A percentile compares a stretch with the other conserved stretches of the same genome.
phyloP scores from a whole-genome alignment of 768 basidiomycete species.

The Lactarius evosmus region DNA sequence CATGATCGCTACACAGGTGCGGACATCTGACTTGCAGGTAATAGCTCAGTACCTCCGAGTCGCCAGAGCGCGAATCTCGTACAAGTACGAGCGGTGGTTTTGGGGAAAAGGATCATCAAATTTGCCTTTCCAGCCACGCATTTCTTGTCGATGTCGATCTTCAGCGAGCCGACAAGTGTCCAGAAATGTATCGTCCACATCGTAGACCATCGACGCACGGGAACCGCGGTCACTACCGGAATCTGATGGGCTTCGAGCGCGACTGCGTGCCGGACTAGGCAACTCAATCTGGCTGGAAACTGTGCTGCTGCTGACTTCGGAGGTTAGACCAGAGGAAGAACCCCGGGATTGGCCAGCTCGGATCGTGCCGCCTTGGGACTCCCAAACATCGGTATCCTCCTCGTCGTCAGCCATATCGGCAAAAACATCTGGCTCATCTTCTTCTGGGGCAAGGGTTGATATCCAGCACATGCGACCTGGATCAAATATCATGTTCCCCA shows the following conservation, averaged over 20 bases:
- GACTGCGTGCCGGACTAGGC: slow-evolving; percentile 59
- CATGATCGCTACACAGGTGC: slow-evolving; percentile 14
- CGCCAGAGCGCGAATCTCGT: slow-evolving; percentile 81
- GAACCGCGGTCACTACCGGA: slow-evolving; percentile 78
- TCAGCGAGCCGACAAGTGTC: slow-evolving; percentile 73
- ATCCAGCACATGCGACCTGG: slow-evolving; percentile 95
- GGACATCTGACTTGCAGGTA: slow-evolving; percentile 13
- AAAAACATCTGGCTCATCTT: slow-evolving; percentile 95
- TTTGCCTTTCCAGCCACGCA: slow-evolving; percentile 68
- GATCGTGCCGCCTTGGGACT: slow-evolving; percentile 75
- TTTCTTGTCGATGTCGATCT: slow-evolving; percentile 76
- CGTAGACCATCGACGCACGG: slow-evolving; percentile 72
- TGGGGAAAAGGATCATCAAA: slow-evolving; percentile 34
- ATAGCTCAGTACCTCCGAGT: slow-evolving; percentile 62
- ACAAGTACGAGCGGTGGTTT: slow-evolving; percentile 62
- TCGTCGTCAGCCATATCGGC: slow-evolving; percentile 91
- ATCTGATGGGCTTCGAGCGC: slow-evolving; percentile 66
- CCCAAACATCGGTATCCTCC: slow-evolving; percentile 69
- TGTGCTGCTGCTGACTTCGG: slow-evolving; percentile 33
- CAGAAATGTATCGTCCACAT: slow-evolving; percentile 73
- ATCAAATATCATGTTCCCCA: slow-evolving; percentile 98
- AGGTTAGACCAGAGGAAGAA: slow-evolving; percentile 22
- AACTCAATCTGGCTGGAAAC: slow-evolving; percentile 39
- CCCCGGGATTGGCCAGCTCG: slow-evolving; percentile 49
- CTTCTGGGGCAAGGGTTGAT: slow-evolving; percentile 77